A percentile compares a stretch with the other conserved stretches of the same genome.
Evolutionary conservation across 1,284 basidiomycete genomes (phyloP).

Genomic region (Moesziomyces parantarcticus): DNA sequence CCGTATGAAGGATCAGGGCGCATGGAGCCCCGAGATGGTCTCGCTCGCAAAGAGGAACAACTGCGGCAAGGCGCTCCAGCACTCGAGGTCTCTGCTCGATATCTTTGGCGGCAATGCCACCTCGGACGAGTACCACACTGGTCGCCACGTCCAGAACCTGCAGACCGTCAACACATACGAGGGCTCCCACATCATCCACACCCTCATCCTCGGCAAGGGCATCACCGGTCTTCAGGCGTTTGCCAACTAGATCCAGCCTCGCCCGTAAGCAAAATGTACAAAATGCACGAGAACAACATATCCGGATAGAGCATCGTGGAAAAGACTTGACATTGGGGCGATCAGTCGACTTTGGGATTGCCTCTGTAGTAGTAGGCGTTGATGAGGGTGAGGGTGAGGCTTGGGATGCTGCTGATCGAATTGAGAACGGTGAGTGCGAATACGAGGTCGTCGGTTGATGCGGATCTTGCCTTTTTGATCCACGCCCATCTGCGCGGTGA

Average conservation of each 20-base stretch:
- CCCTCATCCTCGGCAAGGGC: slow-evolving; percentile 85
- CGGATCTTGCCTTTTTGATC: neutral
- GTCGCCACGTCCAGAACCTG: slow-evolving; percentile 57
- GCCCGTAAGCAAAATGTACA: neutral
- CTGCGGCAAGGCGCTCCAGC: slow-evolving; percentile 81
- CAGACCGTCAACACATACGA: slow-evolving; percentile 64
- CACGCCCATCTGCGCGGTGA: neutral
- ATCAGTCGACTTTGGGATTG: slow-evolving; percentile 37
- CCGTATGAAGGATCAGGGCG: slow-evolving; percentile 83
- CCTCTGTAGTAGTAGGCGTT: slow-evolving; percentile 31
- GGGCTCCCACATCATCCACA: slow-evolving; percentile 68
- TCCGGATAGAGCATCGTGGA: neutral
- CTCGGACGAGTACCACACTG: slow-evolving; percentile 56
- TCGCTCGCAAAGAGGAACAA: slow-evolving; percentile 96
- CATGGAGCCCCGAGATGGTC: slow-evolving; percentile 83
- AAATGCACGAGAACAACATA: neutral
- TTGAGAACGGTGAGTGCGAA: slow-evolving; percentile 38
- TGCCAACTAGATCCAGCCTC: slow-evolving; percentile 34
- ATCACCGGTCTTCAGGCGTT: slow-evolving; percentile 89
- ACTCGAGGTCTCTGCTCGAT: slow-evolving; percentile 71
- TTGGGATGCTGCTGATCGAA: slow-evolving; percentile 33
- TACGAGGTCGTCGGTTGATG: slow-evolving; percentile 29
- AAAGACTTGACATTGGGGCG: neutral
- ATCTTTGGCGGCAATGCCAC: slow-evolving; percentile 72
- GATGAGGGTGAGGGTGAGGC: slow-evolving; percentile 20